Evolutionary conservation across 148 eudicot species (phyloP), one percentile per base, ranked within the genome.

Genomic region (Amaranthus cruentus): DNA sequence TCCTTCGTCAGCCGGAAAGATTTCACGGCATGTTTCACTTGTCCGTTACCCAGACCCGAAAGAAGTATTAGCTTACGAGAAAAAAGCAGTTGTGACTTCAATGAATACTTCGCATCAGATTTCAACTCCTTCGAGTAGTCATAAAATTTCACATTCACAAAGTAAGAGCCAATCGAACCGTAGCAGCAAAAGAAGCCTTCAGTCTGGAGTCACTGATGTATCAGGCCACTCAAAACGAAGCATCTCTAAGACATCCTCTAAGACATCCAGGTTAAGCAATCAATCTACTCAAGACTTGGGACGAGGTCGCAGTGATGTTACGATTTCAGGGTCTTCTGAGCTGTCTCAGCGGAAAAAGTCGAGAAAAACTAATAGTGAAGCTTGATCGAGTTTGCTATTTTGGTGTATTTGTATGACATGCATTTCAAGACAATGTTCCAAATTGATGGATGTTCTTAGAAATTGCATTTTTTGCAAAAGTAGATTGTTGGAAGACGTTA

Each of bases 11-110:
- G 98, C 76, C 75, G 98, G 98, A 49, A 89, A 88, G 80, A 93
- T 90, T 68, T 80, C 94, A 62, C 80, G 96, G 69, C 90, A 87
- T 48, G 88, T 93, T 55, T 89, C 92, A 28, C 81, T 90, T 58
- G 85, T 89, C 71, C 89, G 86, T 88, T 90, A 86, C 77, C 90
- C 93, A 7, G 98, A 93, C 47, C 98, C 96, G 5, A 58, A 77
- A 58, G 91, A 92, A 69, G 76, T 85, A 46, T 72, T 73, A 79
- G 76, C 78, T 58, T 76, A 61, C 5, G 72, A 74, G 18, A 47
- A 55, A 66, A 55, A 80, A 76, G 38, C 76, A 66, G 78, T 47
- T 72, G 72, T 47, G 60, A 84, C 85, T 44, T 77, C 88, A 6
- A 53, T 78, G 62, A 84, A 88, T 66, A 81, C 97, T 11, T 70